Conservation (phyloP, 208 protist species). For the Crithidia brevicula region DNA sequence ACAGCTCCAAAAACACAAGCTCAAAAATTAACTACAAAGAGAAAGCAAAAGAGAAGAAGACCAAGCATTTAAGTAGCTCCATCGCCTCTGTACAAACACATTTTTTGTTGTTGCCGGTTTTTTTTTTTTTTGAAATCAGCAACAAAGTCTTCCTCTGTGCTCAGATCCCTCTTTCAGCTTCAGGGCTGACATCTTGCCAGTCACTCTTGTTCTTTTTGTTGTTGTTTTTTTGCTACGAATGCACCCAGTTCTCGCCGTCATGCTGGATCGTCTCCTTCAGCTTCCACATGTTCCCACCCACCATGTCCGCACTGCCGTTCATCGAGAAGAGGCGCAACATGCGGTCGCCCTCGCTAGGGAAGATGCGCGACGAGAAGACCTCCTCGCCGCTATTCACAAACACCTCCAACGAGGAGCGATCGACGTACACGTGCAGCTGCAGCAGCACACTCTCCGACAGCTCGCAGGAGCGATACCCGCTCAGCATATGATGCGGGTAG, state of each 20-base stretch:
- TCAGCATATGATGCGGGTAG: conserved; percentile 63
- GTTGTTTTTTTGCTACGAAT: too few species aligned
- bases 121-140: too few species aligned
- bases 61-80: too few species aligned
- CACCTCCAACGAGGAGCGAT: conserved; percentile 61
- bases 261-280: conserved; percentile 24
- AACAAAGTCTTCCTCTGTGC: too few species aligned
- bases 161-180: too few species aligned
- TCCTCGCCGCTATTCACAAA: conserved; percentile 59
- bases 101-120: too few species aligned
- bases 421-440: conserved; percentile 50
- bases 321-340: conserved; percentile 45
- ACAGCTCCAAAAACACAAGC: too few species aligned
- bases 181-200: too few species aligned
- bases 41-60: too few species aligned
- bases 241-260: background rate
- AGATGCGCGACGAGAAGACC: conserved; percentile 47
- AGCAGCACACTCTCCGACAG: conserved; percentile 37
- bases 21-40: too few species aligned
- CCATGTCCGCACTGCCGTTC: conserved; percentile 37
- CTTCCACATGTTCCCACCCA: conserved; percentile 43
- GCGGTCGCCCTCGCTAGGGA: conserved; percentile 40
- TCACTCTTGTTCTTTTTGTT: too few species aligned
- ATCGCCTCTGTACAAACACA: too few species aligned
- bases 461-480: conserved; percentile 52